These are phyloP conservation scores for Kluyveromyces dobzhanskii DNA, from an alignment of 805 yeast species.

Conservation along the genomic window DNA sequence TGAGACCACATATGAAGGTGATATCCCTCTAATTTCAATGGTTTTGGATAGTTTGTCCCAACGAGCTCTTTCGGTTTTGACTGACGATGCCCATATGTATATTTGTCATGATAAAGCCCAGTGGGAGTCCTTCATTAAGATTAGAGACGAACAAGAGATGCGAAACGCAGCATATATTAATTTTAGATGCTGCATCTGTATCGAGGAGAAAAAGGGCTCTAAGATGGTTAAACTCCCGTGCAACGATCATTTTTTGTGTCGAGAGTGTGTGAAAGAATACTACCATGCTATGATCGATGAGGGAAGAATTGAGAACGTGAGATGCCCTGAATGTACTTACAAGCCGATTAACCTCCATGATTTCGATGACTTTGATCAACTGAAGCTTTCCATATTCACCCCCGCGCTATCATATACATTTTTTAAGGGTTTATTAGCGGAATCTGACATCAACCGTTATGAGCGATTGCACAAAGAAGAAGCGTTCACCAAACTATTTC, in stretches of 20 bases:
- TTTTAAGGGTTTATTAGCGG: constrained; percentile 27
- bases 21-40: constrained; percentile 35
- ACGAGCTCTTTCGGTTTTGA: constrained; percentile 14
- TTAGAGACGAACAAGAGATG: not conserved
- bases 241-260: constrained; percentile 40
- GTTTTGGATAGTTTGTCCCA: constrained; percentile 35
- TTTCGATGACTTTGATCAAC: constrained; percentile 20
- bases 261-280: constrained; percentile 36
- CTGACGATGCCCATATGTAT: constrained; percentile 6
- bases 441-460: constrained; percentile 32
- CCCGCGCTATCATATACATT: constrained; percentile 33
- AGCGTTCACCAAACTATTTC: constrained; percentile 36
- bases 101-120: not conserved
- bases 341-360: constrained; percentile 13
- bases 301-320: constrained; percentile 44
- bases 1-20: constrained; percentile 11
- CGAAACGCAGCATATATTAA: constrained; percentile 18
- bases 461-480: constrained; percentile 30
- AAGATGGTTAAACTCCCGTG: constrained; percentile 34
- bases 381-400: constrained; percentile 34
- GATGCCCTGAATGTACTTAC: constrained; percentile 47
- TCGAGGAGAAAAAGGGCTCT: constrained; percentile 39
- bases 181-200: constrained; percentile 51
- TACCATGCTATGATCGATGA: constrained; percentile 34
- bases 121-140: not conserved